Percentiles rank a stretch among this genome's conserved stretches.
phyloP scores from a whole-genome alignment of 2,329 filamentous ascomycete genomes.

The Colletotrichum sp. region DNA sequence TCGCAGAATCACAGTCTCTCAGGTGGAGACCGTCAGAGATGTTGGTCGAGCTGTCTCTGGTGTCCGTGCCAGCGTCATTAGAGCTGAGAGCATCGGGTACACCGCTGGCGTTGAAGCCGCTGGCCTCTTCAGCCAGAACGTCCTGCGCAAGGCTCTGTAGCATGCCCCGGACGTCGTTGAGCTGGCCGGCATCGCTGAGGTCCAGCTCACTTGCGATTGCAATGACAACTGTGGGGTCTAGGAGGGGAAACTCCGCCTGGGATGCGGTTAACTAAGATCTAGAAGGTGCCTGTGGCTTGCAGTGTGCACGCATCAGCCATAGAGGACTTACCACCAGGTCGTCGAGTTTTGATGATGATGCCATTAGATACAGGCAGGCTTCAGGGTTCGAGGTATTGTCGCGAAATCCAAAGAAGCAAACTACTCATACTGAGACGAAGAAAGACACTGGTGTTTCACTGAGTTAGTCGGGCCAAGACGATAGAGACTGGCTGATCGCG shows the following conservation, averaged over 20 bases:
- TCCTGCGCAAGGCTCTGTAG: constrained; percentile 70
- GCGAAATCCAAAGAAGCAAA: constrained; percentile 2
- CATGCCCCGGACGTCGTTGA: constrained; percentile 59
- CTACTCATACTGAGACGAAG: constrained; percentile 2
- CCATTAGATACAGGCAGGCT: background rate
- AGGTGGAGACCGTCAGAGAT: constrained; percentile 29
- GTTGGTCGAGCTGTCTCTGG: constrained; percentile 26
- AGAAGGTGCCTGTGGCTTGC: background rate
- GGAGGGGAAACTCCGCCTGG: constrained; percentile 48
- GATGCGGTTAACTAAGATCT: background rate
- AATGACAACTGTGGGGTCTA: constrained; percentile 80
- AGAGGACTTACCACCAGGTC: constrained; percentile 13
- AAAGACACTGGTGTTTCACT: background rate
- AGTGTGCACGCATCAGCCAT: background rate
- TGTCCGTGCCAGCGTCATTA: constrained; percentile 27
- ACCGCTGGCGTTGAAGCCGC: constrained; percentile 80
- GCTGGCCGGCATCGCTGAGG: constrained; percentile 55
- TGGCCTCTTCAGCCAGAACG: constrained; percentile 71
- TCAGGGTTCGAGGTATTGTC: constrained; percentile 19
- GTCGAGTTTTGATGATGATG: constrained; percentile 11
- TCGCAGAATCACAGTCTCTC: constrained; percentile 33
- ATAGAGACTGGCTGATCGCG: background rate
- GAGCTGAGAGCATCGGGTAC: constrained; percentile 52
- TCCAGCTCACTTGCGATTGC: constrained; percentile 80
- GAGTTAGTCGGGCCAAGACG: background rate